Base-by-base conservation (phyloP, 2,329 filamentous ascomycete species). In the Biscogniauxia sp. region DNA sequence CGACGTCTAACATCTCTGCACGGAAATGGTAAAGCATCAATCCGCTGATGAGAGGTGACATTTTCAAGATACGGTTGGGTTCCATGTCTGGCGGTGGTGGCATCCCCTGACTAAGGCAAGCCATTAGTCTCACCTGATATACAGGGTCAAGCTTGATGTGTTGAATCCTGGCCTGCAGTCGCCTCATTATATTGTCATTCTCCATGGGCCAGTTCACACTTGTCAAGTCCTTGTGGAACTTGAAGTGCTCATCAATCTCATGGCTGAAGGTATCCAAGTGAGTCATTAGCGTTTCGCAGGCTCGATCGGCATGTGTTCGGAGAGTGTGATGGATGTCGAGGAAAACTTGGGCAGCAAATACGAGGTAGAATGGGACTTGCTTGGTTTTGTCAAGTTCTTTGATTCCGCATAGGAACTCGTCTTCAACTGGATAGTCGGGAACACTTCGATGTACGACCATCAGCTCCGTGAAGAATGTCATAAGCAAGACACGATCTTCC, bases 301-400 rank as follows among this genome's bases (percentile, higher is more conserved):
- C 52, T 9, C 52, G 26, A 6, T 57, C 37, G 15, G 61, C 59
- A 1, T 54, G 11, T 26, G 61, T 60, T 15, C 74, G 61, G 1
- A 78, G 63, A 2, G 62, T 56, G 58, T 77, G 72, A 15, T 77
- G 72, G 37, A 79, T 75, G 51, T 81, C 78, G 3, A 81, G 73
- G 59, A 76, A 77, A 11, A 78, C 59, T 53, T 80, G 77, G 4
- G 72, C 68, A 8, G 76, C 76, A 58, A 80, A 81, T 1, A 75
- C 67, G 8, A 76, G 67, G 60, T 70, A 74, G 49, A 79, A 72
- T 0, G 78, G 67, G 2, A 78, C 57, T 5, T 71, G 52, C 1
- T 60, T 53, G 0, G 73, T 77, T 5, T 68, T 60, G 26, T 69
- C 64, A 19, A 77, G 58, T 49, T 75, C 66, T 20, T 67, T 65